Evolutionary conservation across 495 filamentous ascomycete genomes (phyloP), one percentile per base, ranked within the genome.

Genomic region (Penicillium salamii): DNA sequence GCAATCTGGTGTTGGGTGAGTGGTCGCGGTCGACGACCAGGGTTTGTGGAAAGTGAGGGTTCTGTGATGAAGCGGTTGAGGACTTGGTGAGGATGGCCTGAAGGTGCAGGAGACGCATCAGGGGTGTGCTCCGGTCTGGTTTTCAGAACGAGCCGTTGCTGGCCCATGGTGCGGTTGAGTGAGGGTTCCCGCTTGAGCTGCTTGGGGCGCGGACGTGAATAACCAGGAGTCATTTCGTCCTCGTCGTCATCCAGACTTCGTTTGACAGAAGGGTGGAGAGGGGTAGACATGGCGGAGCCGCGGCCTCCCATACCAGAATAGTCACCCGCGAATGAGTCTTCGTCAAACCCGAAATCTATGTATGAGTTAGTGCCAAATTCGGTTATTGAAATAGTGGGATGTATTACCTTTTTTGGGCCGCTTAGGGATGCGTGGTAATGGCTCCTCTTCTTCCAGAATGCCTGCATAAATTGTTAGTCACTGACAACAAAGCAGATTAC

Each of bases 1-100:
- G 91, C 93, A 23, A 95, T 75, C 59, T 98, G 93, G 65, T 98
- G 93, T 8, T 89, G 87, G 1, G 93, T 98, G 15, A 95, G 78
- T 3, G 91, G 92, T 5, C 93, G 82, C 3, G 86, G 82, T n/a
- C 86, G 82, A 45, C 84, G 81, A 40, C 66, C 61, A 15, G 63
- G 58, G 26, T 55, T 39, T 15, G 61, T 62, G 13, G 65, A 58
- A 15, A 68, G 56, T 18, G 68, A 63, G 13, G 69, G 58, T 47
- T 75, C 72, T 5, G 65, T 61, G 32, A 71, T 64, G 47, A 73
- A 79, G n/a, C 71, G 68, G 44, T 75, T 71, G n/a, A 79, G 54
- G 4, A 75, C 58, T 24, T 74, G 74, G 56, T 78, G 71, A 18
- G 65, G 59, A 44, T 72, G 68, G 19, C 75, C 71, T 23, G 75